phyloP scores from a whole-genome alignment of 768 basidiomycete genomes.

The Boletellus ananas region DNA sequence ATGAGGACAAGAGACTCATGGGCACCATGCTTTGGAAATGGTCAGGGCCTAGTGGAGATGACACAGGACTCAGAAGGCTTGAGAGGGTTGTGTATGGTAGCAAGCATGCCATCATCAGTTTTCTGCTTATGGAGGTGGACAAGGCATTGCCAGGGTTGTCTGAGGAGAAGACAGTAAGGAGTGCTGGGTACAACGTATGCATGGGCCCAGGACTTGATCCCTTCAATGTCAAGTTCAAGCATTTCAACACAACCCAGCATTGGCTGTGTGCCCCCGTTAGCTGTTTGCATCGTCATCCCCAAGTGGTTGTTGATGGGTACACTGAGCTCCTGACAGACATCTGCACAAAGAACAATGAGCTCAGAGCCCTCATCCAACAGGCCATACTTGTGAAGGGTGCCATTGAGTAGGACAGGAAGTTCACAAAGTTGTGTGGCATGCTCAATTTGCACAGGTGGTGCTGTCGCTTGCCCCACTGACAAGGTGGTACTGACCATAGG shows the following conservation, averaged over 20 bases:
- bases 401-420: neutral
- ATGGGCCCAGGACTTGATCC: conserved; percentile 20
- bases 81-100: conserved; percentile 3
- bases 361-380: conserved; percentile 16
- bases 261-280: conserved; percentile 12
- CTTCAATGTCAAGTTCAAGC: conserved; percentile 12
- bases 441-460: neutral
- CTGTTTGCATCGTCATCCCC: conserved; percentile 22
- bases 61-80: neutral
- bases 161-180: conserved; percentile 18
- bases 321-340: conserved; percentile 12
- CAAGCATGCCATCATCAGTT: neutral
- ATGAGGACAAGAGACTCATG: neutral
- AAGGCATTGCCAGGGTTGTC: conserved; percentile 19
- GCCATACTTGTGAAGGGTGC: neutral
- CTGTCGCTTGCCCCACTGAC: too few relatives aligned
- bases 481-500: too few relatives aligned
- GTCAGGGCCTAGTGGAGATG: neutral
- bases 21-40: neutral
- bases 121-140: conserved; percentile 11
- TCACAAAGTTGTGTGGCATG: conserved; percentile 1
- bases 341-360: conserved; percentile 22
- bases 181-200: conserved; percentile 19
- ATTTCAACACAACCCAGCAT: conserved; percentile 3
- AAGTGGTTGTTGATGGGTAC: conserved; percentile 12